Conservation (phyloP, 495 filamentous ascomycete species). For the Tetracladium marchalianum region DNA sequence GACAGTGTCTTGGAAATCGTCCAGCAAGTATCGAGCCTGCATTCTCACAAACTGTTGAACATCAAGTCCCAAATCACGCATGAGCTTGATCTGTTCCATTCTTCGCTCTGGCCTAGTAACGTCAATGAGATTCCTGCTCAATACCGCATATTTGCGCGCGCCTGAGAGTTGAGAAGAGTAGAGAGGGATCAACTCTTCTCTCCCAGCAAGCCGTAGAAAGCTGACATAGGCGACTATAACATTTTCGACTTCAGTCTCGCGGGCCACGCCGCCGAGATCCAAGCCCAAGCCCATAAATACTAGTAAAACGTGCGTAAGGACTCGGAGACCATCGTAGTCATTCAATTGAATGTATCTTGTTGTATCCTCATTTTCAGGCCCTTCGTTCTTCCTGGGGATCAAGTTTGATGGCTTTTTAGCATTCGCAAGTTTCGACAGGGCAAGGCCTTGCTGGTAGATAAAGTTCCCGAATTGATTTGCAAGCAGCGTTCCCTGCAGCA, state of each 20-base stretch:
- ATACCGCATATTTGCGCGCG: slow-evolving; percentile 32
- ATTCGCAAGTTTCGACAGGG: slow-evolving; percentile 44
- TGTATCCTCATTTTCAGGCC: slow-evolving; percentile 13
- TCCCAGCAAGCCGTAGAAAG: slow-evolving; percentile 55
- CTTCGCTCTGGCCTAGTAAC: slow-evolving; percentile 34
- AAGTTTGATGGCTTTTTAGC: slow-evolving; percentile 35
- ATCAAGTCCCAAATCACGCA: slow-evolving; percentile 43
- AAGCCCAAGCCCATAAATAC: slow-evolving; percentile 32
- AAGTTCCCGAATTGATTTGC: slow-evolving; percentile 46
- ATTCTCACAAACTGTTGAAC: slow-evolving; percentile 35
- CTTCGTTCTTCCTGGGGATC: slow-evolving; percentile 26
- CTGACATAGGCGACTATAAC: slow-evolving; percentile 75
- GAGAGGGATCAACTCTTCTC: slow-evolving; percentile 68
- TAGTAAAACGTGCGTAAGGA: slow-evolving; percentile 51
- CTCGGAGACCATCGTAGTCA: slow-evolving; percentile 48
- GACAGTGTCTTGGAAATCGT: slow-evolving; percentile 27
- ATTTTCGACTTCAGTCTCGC: slow-evolving; percentile 36
- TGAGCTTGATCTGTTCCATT: slow-evolving; percentile 51
- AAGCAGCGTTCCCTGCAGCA: slow-evolving; percentile 57
- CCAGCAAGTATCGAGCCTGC: slow-evolving; percentile 47
- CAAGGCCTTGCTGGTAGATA: slow-evolving; percentile 46
- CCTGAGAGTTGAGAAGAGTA: slow-evolving; percentile 71
- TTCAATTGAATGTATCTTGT: slow-evolving; percentile 35
- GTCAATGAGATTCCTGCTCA: slow-evolving; percentile 48
- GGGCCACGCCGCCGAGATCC: slow-evolving; percentile 22